Percentiles rank a stretch among this genome's conserved stretches.
These are phyloP conservation scores for Amylocarpus encephaloides DNA, from an alignment of 2,329 filamentous ascomycete species.

Conservation along the genomic window DNA sequence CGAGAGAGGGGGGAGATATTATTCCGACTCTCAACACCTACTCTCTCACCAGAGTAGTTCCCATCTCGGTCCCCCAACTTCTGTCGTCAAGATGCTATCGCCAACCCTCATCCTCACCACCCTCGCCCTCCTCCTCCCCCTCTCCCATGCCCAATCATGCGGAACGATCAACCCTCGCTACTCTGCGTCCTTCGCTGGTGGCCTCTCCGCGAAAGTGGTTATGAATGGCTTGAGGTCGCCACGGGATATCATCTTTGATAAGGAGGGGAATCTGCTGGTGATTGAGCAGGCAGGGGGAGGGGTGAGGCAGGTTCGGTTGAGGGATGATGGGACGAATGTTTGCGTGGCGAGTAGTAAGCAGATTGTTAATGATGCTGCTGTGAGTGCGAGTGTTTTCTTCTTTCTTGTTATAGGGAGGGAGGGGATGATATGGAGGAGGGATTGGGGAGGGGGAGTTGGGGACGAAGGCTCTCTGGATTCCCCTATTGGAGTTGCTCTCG, in stretches of 20 bases:
- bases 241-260: slow-evolving; percentile 13
- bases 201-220: slow-evolving; percentile 7
- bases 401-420: not conserved
- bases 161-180: not conserved
- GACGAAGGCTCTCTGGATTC: no score
- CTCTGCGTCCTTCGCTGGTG: not conserved
- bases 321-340: slow-evolving; percentile 9
- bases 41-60: no score
- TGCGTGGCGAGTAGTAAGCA: slow-evolving; percentile 9
- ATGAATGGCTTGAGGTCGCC: slow-evolving; percentile 11
- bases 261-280: slow-evolving; percentile 11
- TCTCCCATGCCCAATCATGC: not conserved
- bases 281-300: slow-evolving; percentile 12
- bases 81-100: not conserved
- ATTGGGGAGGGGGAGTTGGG: no score
- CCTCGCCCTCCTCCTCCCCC: not conserved
- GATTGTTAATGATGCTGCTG: slow-evolving; percentile 7
- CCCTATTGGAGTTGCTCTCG: no score
- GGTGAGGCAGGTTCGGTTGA: slow-evolving; percentile 8
- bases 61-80: no score
- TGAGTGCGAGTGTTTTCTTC: not conserved
- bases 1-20: no score
- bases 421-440: no score
- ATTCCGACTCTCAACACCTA: no score
- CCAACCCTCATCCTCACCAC: not conserved